Evolutionary conservation across 768 basidiomycete genomes (phyloP), one percentile per base, ranked within the genome.

Genomic region (Tricholoma sp.): DNA sequence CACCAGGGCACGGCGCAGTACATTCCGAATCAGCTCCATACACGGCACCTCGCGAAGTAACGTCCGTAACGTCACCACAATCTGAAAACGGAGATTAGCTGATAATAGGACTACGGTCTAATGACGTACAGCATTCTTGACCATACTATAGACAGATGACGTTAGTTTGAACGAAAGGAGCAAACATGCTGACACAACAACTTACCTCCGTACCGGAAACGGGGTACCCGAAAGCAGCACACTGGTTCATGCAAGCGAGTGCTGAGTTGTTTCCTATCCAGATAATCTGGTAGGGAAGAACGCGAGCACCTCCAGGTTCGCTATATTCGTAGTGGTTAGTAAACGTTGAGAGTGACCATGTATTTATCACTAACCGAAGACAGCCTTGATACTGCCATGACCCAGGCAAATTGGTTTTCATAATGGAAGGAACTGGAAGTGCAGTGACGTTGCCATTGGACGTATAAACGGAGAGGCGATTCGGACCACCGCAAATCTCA

Each of bases 401-500:
- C 18, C 83, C 83, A 2, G 88, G 86, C 27, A 92, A 78, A 59
- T 68, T 74, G 1, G 80, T 81, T 7, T 72, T 83, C 61, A 82
- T 79, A 1, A 76, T 64, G 0, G 72, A 70, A 4, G 90, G 88
- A 10, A 90, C 79, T 0, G 88, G 82, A 16, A 84, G 70, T 6
- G 75, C 75, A 0, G 76, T 79, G 50, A 91, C 73, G 41, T 72
- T 77, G 3, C 71, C 73, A 7, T 70, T 79, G 0, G 80, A 76
- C 0, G 81, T 75, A 62, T 91, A 91, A 12, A 89, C 80, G 1
- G 88, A 89, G 24, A 91, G 65, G n/a, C 82, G 79, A 64, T 85
- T 84, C 1, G 84, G 80, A 5, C 84, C 90, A 65, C 90, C 90
- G 59, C 89, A 92, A 41, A 83, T 81, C 67, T 86, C 77, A 11